phyloP scores from a whole-genome alignment of 768 basidiomycete species.

The Lactifluus hygrophoroides region DNA sequence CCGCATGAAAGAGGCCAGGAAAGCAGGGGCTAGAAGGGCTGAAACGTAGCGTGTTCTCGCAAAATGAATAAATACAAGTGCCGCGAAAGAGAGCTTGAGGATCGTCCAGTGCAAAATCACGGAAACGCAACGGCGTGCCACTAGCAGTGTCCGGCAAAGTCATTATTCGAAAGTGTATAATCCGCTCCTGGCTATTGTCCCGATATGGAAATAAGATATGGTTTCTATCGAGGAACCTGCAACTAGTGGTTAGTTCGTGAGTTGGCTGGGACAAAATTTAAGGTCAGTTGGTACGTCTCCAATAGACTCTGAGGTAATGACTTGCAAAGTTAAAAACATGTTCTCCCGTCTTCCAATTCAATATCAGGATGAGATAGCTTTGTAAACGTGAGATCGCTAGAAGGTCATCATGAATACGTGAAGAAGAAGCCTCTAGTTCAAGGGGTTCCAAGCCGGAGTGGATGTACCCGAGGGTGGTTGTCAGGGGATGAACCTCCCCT shows the following conservation, averaged over 20 bases:
- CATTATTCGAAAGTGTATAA: background rate
- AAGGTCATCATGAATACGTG: background rate
- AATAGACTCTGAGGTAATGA: background rate
- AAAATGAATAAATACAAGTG: background rate
- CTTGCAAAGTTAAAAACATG: background rate
- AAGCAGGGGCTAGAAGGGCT: too few relatives aligned
- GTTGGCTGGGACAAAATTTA: background rate
- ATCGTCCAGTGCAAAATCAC: background rate
- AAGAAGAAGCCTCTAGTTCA: background rate
- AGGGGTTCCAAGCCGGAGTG: background rate
- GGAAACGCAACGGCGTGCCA: background rate
- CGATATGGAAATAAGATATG: background rate
- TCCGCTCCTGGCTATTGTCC: too few relatives aligned
- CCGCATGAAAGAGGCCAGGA: too few relatives aligned
- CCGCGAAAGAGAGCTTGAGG: background rate
- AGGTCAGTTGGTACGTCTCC: background rate
- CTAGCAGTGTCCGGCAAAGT: background rate
- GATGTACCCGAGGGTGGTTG: background rate
- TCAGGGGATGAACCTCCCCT: constrained; percentile 2
- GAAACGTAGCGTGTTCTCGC: too few relatives aligned
- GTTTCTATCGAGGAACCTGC: background rate
- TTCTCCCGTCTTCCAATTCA: constrained; percentile 5
- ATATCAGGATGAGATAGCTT: background rate
- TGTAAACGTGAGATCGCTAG: background rate
- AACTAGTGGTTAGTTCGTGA: background rate